These are phyloP conservation scores for Pelargonium nanum DNA, from an alignment of 345 rosid genomes.

Conservation along the genomic window DNA sequence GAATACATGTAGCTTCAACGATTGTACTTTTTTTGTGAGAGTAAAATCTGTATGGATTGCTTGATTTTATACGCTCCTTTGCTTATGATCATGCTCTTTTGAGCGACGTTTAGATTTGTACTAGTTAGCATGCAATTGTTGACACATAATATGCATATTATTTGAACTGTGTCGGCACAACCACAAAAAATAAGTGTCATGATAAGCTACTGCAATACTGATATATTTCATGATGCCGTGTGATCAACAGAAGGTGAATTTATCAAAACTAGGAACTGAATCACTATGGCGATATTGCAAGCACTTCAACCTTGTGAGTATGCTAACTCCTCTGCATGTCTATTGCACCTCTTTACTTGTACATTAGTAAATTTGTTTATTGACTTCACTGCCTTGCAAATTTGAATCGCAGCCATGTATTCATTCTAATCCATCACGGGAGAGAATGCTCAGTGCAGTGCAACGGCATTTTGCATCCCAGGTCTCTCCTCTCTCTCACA, in stretches of 20 bases:
- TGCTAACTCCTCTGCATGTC: background rate
- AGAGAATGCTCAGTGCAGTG: conserved; percentile 37
- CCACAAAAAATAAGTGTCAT: background rate
- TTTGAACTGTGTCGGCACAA: background rate
- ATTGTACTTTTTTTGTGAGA: too few species aligned
- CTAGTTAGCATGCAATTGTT: too few species aligned
- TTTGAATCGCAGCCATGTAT: conserved; percentile 25
- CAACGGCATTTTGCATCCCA: conserved; percentile 42
- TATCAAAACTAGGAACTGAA: conserved; percentile 38
- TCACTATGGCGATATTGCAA: conserved; percentile 50
- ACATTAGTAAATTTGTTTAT: background rate
- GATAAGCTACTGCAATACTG: background rate
- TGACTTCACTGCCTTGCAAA: background rate
- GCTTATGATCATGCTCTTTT: conserved; percentile 16
- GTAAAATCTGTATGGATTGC: too few species aligned
- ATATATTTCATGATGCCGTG: background rate
- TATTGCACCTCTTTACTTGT: too few species aligned
- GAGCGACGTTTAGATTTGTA: background rate
- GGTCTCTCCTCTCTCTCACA: conserved; percentile 20
- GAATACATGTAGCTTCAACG: too few species aligned
- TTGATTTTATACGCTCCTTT: conserved; percentile 1
- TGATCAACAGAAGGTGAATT: conserved; percentile 35
- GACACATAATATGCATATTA: background rate
- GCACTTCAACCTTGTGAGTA: conserved; percentile 45
- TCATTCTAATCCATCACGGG: conserved; percentile 31